Conservation (phyloP, 2,329 filamentous ascomycete genomes). For the Hypocreales sp. region DNA sequence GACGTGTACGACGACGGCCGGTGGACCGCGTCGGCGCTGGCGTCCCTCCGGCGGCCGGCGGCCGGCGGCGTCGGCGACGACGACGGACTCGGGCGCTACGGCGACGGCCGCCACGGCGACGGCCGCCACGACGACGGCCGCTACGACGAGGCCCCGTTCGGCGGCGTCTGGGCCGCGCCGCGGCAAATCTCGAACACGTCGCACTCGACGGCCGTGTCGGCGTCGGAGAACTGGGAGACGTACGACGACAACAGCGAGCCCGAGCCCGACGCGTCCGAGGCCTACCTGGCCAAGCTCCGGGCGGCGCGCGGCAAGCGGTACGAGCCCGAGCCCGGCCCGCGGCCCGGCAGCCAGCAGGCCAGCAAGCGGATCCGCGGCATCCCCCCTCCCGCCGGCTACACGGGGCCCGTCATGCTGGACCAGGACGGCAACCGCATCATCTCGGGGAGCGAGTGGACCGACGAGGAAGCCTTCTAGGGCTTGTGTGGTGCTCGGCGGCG, state of each 20-base stretch:
- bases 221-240: constrained; percentile 95
- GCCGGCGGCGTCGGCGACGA: constrained; percentile 2
- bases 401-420: constrained; percentile 33
- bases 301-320: constrained; percentile 52
- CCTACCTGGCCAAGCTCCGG: constrained; percentile 66
- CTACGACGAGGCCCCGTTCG: constrained; percentile 15
- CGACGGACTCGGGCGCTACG: background rate
- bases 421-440: constrained; percentile 45
- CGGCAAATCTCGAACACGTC: constrained; percentile 54
- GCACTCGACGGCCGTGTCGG: constrained; percentile 60
- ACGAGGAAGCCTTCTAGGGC: constrained; percentile 41
- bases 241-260: constrained; percentile 75
- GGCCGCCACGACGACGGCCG: constrained; percentile 22
- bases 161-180: constrained; percentile 26
- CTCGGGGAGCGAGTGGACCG: constrained; percentile 53
- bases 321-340: constrained; percentile 30
- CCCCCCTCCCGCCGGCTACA: constrained; percentile 30
- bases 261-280: constrained; percentile 59
- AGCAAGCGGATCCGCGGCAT: constrained; percentile 39
- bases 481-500: background rate
- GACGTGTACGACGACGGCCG: constrained; percentile 66
- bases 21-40: too few species aligned
- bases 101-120: constrained; percentile 1
- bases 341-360: constrained; percentile 25
- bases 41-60: too few species aligned